A percentile compares a stretch with the other conserved stretches of the same genome.
phyloP scores from a whole-genome alignment of 192 early-diverging fungal species.

The Coemansia sp. region DNA sequence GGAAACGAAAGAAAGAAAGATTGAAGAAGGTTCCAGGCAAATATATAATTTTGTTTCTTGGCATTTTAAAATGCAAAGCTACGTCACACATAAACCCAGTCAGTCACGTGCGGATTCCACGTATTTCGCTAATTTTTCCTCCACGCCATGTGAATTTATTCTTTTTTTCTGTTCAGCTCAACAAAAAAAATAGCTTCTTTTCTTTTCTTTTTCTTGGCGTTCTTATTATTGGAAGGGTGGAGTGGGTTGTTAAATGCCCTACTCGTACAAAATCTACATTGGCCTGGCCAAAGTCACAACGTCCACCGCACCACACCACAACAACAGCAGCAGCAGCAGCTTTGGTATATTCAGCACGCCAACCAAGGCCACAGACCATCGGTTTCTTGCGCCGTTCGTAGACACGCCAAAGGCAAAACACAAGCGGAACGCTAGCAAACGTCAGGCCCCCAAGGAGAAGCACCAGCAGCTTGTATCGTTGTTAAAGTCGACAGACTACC shows the following conservation, averaged over 20 bases:
- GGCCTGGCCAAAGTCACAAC: conserved; percentile 13
- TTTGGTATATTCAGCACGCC: conserved; percentile 15
- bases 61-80: not conserved
- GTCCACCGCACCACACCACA: not conserved
- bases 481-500: conserved; percentile 21
- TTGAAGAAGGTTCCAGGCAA: not conserved
- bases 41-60: not conserved
- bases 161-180: not conserved
- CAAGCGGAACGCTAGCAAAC: not conserved
- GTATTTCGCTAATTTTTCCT: not conserved
- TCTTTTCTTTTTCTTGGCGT: not conserved
- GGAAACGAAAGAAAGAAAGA: not conserved
- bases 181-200: not conserved
- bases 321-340: not conserved
- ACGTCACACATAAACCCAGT: too few species aligned
- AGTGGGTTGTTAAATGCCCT: not conserved
- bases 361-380: not conserved
- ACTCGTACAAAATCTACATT: conserved; percentile 25
- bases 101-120: not conserved
- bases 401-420: not conserved
- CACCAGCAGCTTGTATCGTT: conserved; percentile 1
- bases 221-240: not conserved
- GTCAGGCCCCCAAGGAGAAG: not conserved
- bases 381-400: not conserved
- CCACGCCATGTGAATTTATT: not conserved